These are phyloP conservation scores for Mycosphaerelloides madeirae DNA, from an alignment of 2,329 filamentous ascomycete species.

Conservation along the genomic window DNA sequence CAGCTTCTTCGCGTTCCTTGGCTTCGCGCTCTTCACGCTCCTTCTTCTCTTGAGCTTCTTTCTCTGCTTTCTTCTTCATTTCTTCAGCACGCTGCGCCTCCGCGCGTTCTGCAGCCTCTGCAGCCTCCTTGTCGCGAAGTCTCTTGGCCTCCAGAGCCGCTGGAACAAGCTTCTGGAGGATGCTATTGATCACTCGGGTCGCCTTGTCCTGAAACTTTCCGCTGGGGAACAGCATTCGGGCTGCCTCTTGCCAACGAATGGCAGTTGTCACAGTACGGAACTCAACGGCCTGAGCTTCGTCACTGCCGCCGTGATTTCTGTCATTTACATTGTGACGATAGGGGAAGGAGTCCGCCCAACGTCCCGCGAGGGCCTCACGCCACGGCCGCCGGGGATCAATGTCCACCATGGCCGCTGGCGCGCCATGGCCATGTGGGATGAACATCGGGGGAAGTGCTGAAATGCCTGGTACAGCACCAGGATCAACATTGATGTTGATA, in stretches of 20 bases:
- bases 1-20: slow-evolving; percentile 40
- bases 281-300: slow-evolving; percentile 68
- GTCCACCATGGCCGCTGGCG: slow-evolving; percentile 21
- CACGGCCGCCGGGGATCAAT: slow-evolving; percentile 24
- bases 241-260: slow-evolving; percentile 83
- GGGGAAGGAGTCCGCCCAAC: slow-evolving; percentile 30
- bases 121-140: slow-evolving; percentile 61
- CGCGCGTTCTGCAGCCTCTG: slow-evolving; percentile 62
- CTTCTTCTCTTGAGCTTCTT: slow-evolving; percentile 48
- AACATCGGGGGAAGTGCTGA: slow-evolving; percentile 22
- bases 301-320: slow-evolving; percentile 36
- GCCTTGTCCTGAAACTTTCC: slow-evolving; percentile 63
- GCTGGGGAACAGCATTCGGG: slow-evolving; percentile 73
- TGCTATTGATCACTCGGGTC: slow-evolving; percentile 60
- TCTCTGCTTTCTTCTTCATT: slow-evolving; percentile 57
- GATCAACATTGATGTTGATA: slow-evolving; percentile 25
- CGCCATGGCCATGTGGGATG: slow-evolving; percentile 17
- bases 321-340: slow-evolving; percentile 35
- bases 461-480: slow-evolving; percentile 17
- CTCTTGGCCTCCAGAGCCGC: slow-evolving; percentile 78
- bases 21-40: slow-evolving; percentile 48
- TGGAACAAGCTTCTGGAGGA: slow-evolving; percentile 72
- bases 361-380: slow-evolving; percentile 20
- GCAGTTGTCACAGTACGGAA: slow-evolving; percentile 70
- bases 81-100: slow-evolving; percentile 60